Conservation (phyloP, 441 rosid species). For the Populus hybrid region DNA sequence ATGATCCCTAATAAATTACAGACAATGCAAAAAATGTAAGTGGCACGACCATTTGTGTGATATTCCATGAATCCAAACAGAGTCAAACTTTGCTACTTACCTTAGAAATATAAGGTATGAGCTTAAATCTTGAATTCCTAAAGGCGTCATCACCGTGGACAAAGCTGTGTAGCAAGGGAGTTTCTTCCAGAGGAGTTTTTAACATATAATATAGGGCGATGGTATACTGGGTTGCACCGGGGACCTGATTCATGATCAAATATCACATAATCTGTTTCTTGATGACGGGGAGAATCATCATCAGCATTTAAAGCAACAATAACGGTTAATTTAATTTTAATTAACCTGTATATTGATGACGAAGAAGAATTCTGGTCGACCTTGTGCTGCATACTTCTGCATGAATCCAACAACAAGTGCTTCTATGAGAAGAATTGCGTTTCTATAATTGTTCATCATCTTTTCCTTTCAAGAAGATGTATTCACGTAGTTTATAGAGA, state of each 20-base stretch:
- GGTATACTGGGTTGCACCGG: conserved; percentile 58
- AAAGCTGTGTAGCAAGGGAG: conserved; percentile 65
- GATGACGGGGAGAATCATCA: background rate
- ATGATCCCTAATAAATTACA: conserved; percentile 58
- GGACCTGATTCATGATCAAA: conserved; percentile 46
- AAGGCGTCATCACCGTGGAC: conserved; percentile 83
- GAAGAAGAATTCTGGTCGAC: conserved; percentile 79
- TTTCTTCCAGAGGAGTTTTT: conserved; percentile 66
- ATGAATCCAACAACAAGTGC: background rate
- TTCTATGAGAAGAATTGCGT: background rate
- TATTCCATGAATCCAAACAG: background rate
- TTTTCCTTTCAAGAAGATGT: background rate
- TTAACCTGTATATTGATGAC: conserved; percentile 72
- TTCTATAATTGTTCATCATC: background rate
- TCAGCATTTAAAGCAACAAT: background rate
- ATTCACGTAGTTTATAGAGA: background rate
- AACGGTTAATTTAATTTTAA: background rate
- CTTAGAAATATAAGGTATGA: conserved; percentile 90
- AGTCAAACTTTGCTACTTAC: conserved; percentile 21
- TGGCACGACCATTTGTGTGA: background rate
- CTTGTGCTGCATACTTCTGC: conserved; percentile 53
- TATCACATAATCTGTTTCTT: background rate
- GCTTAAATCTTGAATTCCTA: conserved; percentile 90
- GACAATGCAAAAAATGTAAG: background rate
- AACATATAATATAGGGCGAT: conserved; percentile 75